phyloP scores from a whole-genome alignment of 768 basidiomycete species.

The Nidularia sp. region DNA sequence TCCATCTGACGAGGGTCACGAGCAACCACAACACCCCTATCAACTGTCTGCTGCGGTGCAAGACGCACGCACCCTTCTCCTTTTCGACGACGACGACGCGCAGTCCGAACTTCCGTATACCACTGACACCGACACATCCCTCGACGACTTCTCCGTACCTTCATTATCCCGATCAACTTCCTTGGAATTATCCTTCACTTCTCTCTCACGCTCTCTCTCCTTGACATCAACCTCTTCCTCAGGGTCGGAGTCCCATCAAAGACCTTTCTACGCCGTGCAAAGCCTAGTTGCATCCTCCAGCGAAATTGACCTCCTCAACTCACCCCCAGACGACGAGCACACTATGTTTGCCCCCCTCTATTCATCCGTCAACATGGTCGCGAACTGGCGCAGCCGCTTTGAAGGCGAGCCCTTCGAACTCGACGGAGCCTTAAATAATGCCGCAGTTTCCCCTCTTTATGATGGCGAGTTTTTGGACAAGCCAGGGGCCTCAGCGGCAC shows the following conservation, averaged over 20 bases:
- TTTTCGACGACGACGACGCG: neutral
- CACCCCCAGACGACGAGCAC: constrained; percentile 18
- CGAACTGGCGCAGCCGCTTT: constrained; percentile 9
- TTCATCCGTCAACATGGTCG: constrained; percentile 13
- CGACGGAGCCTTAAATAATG: neutral
- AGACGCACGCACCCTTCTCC: too few relatives aligned
- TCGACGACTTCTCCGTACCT: constrained; percentile 14
- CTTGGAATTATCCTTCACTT: constrained; percentile 24
- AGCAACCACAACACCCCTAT: constrained; percentile 10
- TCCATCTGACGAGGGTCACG: neutral
- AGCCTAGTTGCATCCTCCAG: constrained; percentile 8
- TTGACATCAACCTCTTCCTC: constrained; percentile 24
- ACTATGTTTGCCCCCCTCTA: constrained; percentile 7
- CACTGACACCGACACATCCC: constrained; percentile 11
- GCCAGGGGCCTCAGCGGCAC: constrained; percentile 29
- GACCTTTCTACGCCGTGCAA: constrained; percentile 6
- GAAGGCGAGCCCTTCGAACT: neutral
- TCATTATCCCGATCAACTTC: constrained; percentile 25
- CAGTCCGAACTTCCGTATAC: constrained; percentile 8
- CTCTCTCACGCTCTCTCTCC: constrained; percentile 41
- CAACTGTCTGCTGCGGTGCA: too few relatives aligned
- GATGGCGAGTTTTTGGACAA: neutral
- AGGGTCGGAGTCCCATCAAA: constrained; percentile 1
- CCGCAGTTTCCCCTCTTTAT: neutral
- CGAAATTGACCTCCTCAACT: constrained; percentile 19